phyloP scores from a whole-genome alignment of 2,329 filamentous ascomycete genomes.

The Fusarium pininemorale region DNA sequence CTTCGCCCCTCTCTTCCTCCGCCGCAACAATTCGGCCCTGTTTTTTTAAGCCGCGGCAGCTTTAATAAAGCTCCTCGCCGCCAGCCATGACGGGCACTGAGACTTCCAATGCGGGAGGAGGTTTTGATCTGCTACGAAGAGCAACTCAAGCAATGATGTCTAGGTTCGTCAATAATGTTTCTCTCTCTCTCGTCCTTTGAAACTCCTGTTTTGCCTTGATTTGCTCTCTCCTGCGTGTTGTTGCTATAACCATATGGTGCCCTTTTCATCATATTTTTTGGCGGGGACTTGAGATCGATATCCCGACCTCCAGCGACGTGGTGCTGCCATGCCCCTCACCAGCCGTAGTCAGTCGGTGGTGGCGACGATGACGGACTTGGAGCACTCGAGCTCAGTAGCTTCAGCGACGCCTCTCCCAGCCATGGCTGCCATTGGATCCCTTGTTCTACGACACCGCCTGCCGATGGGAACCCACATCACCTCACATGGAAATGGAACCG shows the following conservation, averaged over 20 bases:
- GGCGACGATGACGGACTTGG: conserved; percentile 31
- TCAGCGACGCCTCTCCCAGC: conserved; percentile 35
- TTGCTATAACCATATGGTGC: conserved; percentile 28
- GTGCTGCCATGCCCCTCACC: conserved; percentile 26
- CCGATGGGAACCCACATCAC: conserved; percentile 32
- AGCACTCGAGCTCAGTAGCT: conserved; percentile 30
- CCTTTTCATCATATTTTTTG: not conserved
- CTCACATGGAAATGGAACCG: conserved; percentile 32
- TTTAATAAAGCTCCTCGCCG: conserved; percentile 38
- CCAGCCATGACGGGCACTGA: conserved; percentile 63
- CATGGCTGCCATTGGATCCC: conserved; percentile 33
- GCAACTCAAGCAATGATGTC: conserved; percentile 73
- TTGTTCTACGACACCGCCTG: conserved; percentile 34
- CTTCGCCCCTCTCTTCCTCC: conserved; percentile 35
- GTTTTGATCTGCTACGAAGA: conserved; percentile 66
- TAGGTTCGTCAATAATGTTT: conserved; percentile 58
- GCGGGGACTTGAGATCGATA: not conserved
- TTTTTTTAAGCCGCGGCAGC: conserved; percentile 36
- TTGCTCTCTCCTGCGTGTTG: not conserved
- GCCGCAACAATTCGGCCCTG: conserved; percentile 32
- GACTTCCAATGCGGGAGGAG: conserved; percentile 54
- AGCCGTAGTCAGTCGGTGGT: conserved; percentile 8
- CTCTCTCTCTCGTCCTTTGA: conserved; percentile 36
- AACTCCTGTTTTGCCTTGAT: conserved; percentile 1
- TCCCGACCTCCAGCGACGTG: conserved; percentile 14